These are phyloP conservation scores for Exophiala xenobiotica DNA, from an alignment of 2,329 filamentous ascomycete genomes.

Conservation along the genomic window DNA sequence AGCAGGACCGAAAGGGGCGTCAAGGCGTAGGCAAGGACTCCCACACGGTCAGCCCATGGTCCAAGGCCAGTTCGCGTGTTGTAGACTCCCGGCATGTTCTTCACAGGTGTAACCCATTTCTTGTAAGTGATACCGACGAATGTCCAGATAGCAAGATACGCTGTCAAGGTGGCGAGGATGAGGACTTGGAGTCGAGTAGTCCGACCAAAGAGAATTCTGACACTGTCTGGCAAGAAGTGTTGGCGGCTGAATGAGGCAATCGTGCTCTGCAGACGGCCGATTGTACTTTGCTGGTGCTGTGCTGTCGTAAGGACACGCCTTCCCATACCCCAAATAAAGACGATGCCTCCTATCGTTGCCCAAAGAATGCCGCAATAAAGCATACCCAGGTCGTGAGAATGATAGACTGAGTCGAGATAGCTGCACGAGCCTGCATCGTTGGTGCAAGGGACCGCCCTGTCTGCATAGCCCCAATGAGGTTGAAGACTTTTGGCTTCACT, in stretches of 20 bases:
- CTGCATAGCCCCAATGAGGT: conserved; percentile 58
- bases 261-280: conserved; percentile 39
- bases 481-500: conserved; percentile 40
- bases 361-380: conserved; percentile 58
- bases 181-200: conserved; percentile 68
- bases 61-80: conserved; percentile 67
- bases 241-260: conserved; percentile 46
- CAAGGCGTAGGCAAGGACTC: conserved; percentile 69
- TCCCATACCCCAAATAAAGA: conserved; percentile 45
- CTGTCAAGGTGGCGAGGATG: conserved; percentile 57
- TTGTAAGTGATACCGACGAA: conserved; percentile 69
- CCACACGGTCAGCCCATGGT: conserved; percentile 67
- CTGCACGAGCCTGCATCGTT: conserved; percentile 57
- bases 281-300: not conserved
- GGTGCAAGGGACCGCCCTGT: conserved; percentile 56
- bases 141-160: conserved; percentile 66
- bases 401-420: conserved; percentile 59
- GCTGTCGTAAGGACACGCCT: conserved; percentile 21
- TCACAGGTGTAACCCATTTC: conserved; percentile 69
- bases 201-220: conserved; percentile 61
- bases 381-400: conserved; percentile 55
- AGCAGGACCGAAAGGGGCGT: conserved; percentile 69
- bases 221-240: conserved; percentile 62
- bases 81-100: conserved; percentile 53
- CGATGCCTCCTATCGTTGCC: conserved; percentile 52